Conservation (phyloP, 257 asterid species). For the Petunia secreta region DNA sequence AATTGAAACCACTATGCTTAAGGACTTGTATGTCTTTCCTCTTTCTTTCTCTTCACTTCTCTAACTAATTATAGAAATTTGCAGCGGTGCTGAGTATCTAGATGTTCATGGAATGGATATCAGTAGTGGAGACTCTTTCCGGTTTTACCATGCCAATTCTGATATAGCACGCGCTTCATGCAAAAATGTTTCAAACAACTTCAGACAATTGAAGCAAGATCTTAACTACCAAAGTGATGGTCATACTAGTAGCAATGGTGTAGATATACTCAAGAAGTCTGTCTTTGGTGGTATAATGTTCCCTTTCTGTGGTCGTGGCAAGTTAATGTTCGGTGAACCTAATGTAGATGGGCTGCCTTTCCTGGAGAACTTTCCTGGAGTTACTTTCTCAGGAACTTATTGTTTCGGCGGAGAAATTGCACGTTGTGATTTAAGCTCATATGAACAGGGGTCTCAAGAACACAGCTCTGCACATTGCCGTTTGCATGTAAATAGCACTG, state of each 20-base stretch:
- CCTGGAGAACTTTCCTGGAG: constrained; percentile 70
- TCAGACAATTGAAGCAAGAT: constrained; percentile 45
- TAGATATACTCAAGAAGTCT: constrained; percentile 34
- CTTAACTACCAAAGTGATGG: constrained; percentile 20
- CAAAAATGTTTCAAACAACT: constrained; percentile 44
- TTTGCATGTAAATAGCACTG: constrained; percentile 59
- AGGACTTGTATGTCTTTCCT: not conserved
- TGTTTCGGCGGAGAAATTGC: constrained; percentile 75
- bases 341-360: constrained; percentile 57
- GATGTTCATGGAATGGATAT: constrained; percentile 59
- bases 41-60: not conserved
- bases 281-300: constrained; percentile 75
- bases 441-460: constrained; percentile 43
- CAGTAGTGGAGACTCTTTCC: constrained; percentile 71
- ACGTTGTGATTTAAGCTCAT: constrained; percentile 43
- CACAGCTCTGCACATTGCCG: constrained; percentile 40
- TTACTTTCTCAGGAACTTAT: constrained; percentile 64
- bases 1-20: not conserved
- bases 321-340: constrained; percentile 50
- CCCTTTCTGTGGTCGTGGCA: constrained; percentile 72
- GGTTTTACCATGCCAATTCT: constrained; percentile 60
- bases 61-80: constrained; percentile 13
- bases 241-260: not conserved
- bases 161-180: constrained; percentile 50
- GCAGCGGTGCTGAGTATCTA: constrained; percentile 82